phyloP scores from a whole-genome alignment of 2,329 filamentous ascomycete genomes.

The Aureobasidium sp. region DNA sequence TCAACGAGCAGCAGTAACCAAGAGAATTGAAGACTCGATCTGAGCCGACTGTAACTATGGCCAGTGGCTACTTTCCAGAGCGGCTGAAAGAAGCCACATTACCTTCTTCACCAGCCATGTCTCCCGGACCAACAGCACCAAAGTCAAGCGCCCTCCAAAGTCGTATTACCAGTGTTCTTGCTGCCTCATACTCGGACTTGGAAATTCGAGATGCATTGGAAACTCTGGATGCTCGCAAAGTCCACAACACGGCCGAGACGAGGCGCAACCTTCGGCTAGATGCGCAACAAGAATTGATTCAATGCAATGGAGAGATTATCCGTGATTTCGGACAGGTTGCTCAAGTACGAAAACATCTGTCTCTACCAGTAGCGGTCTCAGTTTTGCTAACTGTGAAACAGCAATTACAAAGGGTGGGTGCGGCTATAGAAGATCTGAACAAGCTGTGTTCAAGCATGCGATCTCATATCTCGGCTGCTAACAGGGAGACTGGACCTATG shows the following conservation, averaged over 20 bases:
- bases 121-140: slow-evolving; percentile 5
- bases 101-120: slow-evolving; percentile 1
- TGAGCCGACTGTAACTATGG: background rate
- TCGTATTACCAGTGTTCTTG: slow-evolving; percentile 77
- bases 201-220: slow-evolving; percentile 81
- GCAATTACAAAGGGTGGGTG: slow-evolving; percentile 81
- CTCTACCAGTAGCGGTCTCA: background rate
- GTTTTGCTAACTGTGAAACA: slow-evolving; percentile 28
- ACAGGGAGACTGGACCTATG: slow-evolving; percentile 62
- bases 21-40: background rate
- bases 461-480: slow-evolving; percentile 64
- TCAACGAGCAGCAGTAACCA: background rate
- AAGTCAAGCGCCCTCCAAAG: slow-evolving; percentile 62
- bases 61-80: slow-evolving; percentile 7
- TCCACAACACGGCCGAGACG: slow-evolving; percentile 68
- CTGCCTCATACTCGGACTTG: slow-evolving; percentile 83
- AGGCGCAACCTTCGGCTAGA: slow-evolving; percentile 72
- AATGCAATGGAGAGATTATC: slow-evolving; percentile 84
- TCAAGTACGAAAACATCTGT: slow-evolving; percentile 46
- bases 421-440: slow-evolving; percentile 69
- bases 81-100: background rate
- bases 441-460: slow-evolving; percentile 73
- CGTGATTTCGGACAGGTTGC: slow-evolving; percentile 82
- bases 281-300: slow-evolving; percentile 84
- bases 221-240: slow-evolving; percentile 62